A percentile compares a stretch with the other conserved stretches of the same genome.
Conservation (phyloP, 768 basidiomycete species). For the Ramaria rubella region DNA sequence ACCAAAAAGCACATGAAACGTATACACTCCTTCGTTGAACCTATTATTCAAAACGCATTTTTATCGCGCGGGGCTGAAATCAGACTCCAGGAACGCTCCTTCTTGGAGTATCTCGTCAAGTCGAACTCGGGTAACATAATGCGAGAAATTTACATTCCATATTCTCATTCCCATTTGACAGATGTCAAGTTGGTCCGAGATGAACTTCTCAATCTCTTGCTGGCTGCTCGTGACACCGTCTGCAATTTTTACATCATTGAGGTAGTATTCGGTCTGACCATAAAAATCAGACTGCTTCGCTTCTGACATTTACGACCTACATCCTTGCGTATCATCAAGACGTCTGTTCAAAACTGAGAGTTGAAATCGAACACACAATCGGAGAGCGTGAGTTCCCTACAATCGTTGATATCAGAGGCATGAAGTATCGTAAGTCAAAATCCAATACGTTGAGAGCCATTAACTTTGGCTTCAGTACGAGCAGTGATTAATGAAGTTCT, state of each 20-base stretch:
- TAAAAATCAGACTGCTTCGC: slow-evolving; percentile 18
- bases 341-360: slow-evolving; percentile 12
- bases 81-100: slow-evolving; percentile 11
- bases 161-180: slow-evolving; percentile 9
- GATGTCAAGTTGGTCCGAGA: slow-evolving; percentile 28
- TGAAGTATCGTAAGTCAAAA: slow-evolving; percentile 23
- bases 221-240: slow-evolving; percentile 32
- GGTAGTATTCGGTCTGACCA: neutral
- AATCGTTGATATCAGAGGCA: slow-evolving; percentile 18
- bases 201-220: slow-evolving; percentile 33
- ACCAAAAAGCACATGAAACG: slow-evolving; percentile 13
- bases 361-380: slow-evolving; percentile 18
- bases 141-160: neutral
- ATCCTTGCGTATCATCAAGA: slow-evolving; percentile 22
- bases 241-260: neutral
- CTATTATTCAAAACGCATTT: slow-evolving; percentile 16
- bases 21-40: slow-evolving; percentile 16
- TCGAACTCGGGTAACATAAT: slow-evolving; percentile 14
- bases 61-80: neutral
- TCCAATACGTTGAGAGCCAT: neutral
- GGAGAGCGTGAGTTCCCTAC: slow-evolving; percentile 14
- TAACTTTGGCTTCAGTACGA: slow-evolving; percentile 8
- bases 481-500: slow-evolving; percentile 30
- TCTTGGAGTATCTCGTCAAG: slow-evolving; percentile 19
- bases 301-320: slow-evolving; percentile 27